A percentile compares a stretch with the other conserved stretches of the same genome.
Conservation (phyloP, 805 yeast species). For the Lipomyces sp. region DNA sequence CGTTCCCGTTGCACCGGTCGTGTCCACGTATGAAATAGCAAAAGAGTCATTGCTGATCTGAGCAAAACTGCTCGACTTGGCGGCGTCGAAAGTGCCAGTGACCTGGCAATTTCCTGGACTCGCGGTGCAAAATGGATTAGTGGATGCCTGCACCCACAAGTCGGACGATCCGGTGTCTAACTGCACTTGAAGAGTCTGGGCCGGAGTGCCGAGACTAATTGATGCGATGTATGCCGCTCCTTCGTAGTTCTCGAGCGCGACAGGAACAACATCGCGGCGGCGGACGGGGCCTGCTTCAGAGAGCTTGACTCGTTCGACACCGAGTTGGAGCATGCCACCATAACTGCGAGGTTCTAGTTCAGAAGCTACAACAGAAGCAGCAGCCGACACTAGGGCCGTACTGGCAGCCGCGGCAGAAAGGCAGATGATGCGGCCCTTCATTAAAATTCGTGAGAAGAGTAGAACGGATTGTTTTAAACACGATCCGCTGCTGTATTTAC, state of each 20-base stretch:
- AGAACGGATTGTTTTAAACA: too few species aligned
- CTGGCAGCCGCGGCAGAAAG: background rate
- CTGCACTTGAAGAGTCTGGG: slow-evolving; percentile 56
- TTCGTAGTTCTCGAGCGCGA: slow-evolving; percentile 1
- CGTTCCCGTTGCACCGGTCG: slow-evolving; percentile 54
- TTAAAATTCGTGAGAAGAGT: background rate
- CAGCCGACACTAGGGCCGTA: background rate
- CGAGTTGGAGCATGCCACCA: background rate
- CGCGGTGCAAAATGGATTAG: slow-evolving; percentile 39
- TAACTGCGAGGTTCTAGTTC: background rate
- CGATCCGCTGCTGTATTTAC: too few species aligned
- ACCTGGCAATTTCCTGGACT: slow-evolving; percentile 38
- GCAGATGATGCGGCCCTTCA: background rate
- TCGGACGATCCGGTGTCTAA: slow-evolving; percentile 81
- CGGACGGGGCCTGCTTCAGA: background rate
- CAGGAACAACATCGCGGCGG: background rate
- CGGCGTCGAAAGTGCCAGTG: slow-evolving; percentile 38
- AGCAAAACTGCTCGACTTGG: slow-evolving; percentile 41
- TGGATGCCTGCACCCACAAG: slow-evolving; percentile 58
- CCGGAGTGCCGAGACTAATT: slow-evolving; percentile 58
- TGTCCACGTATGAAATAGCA: slow-evolving; percentile 52
- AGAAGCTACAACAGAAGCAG: background rate
- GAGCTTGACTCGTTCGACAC: slow-evolving; percentile 2
- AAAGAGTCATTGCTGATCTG: slow-evolving; percentile 19
- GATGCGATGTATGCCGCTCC: slow-evolving; percentile 40